Evolutionary conservation across 2,329 filamentous ascomycete genomes (phyloP).

Genomic region (Sclerotinia spermophila): DNA sequence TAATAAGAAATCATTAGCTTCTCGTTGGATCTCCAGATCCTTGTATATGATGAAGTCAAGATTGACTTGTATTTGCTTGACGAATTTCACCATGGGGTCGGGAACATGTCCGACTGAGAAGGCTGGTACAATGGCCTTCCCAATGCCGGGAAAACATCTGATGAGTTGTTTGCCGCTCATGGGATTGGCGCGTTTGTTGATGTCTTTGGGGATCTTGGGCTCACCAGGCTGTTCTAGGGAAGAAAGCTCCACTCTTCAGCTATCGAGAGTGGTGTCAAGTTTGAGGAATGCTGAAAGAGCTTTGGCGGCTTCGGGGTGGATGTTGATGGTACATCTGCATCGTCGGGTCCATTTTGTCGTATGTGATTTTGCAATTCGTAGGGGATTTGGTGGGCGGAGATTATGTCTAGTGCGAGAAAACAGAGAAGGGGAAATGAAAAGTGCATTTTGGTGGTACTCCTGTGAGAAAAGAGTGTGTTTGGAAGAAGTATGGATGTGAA

Average conservation of each 20-base stretch:
- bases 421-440: not conserved
- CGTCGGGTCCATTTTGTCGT: not conserved
- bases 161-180: not conserved
- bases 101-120: not conserved
- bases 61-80: not conserved
- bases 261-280: not conserved
- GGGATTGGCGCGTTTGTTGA: not conserved
- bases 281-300: not conserved
- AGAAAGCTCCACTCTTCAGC: not conserved
- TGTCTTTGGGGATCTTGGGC: not conserved
- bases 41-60: not conserved
- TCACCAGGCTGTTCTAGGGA: not conserved
- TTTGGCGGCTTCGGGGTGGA: not conserved
- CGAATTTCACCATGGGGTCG: not conserved
- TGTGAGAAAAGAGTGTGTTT: too few species aligned
- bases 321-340: not conserved
- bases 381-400: not conserved
- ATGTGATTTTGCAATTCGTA: not conserved
- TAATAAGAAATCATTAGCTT: not conserved
- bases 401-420: not conserved
- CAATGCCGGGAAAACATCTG: not conserved
- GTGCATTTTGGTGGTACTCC: not conserved
- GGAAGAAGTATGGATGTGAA: not conserved
- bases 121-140: not conserved
- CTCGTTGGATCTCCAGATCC: not conserved